Conservation (phyloP, 495 filamentous ascomycete species). For the Friedmanniomyces simplex region DNA sequence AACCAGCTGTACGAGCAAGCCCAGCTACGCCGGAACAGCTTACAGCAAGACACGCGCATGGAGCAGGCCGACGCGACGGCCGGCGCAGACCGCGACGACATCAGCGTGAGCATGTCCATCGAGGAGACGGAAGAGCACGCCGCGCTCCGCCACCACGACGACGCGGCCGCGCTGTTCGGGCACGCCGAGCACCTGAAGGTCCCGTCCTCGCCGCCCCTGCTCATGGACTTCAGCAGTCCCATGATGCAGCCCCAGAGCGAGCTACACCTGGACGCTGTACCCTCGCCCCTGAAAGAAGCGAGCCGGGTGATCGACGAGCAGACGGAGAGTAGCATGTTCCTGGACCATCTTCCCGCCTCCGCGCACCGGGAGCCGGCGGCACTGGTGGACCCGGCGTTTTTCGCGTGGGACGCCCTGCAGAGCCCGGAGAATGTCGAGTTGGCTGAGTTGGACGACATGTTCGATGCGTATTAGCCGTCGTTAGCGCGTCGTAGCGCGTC, state of each 20-base stretch:
- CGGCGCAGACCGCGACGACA: slow-evolving; percentile 11
- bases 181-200: slow-evolving; percentile 20
- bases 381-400: slow-evolving; percentile 24
- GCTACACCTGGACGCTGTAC: not conserved
- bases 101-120: slow-evolving; percentile 21
- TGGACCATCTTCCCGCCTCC: not conserved
- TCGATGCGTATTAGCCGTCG: slow-evolving; percentile 36
- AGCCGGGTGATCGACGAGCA: slow-evolving; percentile 4
- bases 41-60: slow-evolving; percentile 10
- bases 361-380: too few relatives aligned
- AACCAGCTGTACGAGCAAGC: too few relatives aligned
- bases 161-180: slow-evolving; percentile 35
- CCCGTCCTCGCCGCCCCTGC: not conserved
- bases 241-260: slow-evolving; percentile 22
- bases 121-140: slow-evolving; percentile 31
- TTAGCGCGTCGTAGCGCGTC: not conserved
- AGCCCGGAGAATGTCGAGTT: slow-evolving; percentile 85
- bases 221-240: slow-evolving; percentile 28
- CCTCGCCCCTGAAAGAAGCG: slow-evolving; percentile 4
- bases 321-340: not conserved
- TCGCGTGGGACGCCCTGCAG: slow-evolving; percentile 49
- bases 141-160: slow-evolving; percentile 29
- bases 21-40: slow-evolving; percentile 7
- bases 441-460: slow-evolving; percentile 83
- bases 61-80: slow-evolving; percentile 3